Conservation (phyloP, 345 rosid genomes). For the Dipteronia dyeriana region DNA sequence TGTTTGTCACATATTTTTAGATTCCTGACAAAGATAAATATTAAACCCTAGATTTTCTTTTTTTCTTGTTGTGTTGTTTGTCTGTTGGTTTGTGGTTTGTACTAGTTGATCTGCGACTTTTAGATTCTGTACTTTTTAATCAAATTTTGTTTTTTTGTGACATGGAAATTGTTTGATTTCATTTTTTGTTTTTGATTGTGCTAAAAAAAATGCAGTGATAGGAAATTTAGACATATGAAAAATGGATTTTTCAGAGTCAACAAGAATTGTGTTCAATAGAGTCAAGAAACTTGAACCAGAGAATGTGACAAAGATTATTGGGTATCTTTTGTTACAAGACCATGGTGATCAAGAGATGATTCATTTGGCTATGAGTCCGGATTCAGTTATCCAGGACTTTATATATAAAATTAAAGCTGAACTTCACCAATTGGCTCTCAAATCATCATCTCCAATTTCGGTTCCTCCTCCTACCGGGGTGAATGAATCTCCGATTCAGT, state of each 20-base stretch:
- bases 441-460: too few species aligned
- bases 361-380: conserved; percentile 45
- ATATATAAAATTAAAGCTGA: conserved; percentile 47
- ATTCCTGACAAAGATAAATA: background rate
- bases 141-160: background rate
- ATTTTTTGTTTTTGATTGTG: background rate
- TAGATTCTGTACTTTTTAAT: conserved; percentile 22
- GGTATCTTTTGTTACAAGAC: conserved; percentile 48
- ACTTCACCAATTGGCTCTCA: conserved; percentile 34
- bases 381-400: conserved; percentile 45
- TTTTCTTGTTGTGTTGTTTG: background rate
- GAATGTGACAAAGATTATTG: conserved; percentile 49
- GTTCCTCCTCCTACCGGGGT: too few species aligned
- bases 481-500: conserved; percentile 25
- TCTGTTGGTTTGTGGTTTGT: too few species aligned
- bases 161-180: background rate
- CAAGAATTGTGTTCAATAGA: conserved; percentile 43
- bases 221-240: conserved; percentile 14
- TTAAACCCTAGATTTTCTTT: conserved; percentile 3
- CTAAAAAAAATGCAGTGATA: conserved; percentile 20
- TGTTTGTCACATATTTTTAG: background rate
- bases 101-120: conserved; percentile 28
- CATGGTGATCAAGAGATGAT: conserved; percentile 48
- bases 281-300: conserved; percentile 58
- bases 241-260: conserved; percentile 54